Evolutionary conservation across 106 monocot genomes (phyloP), one percentile per base, ranked within the genome.

Genomic region (Hemerocallis citrina): DNA sequence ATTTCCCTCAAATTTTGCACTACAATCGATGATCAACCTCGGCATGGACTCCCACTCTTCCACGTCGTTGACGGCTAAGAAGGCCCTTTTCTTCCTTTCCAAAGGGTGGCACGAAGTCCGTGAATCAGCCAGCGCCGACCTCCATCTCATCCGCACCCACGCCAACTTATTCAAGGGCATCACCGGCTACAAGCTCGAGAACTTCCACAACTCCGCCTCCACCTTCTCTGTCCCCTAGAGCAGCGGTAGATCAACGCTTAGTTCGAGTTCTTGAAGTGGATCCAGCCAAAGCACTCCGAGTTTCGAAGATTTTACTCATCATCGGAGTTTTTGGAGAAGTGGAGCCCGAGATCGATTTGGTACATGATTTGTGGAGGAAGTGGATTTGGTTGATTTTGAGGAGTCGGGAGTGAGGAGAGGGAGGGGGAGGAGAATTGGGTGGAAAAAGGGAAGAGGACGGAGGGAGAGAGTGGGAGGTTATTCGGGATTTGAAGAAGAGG

Each of bases 141-240:
- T 99, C 52, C 72, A 70, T 34, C 71, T 88, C 19, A 99, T 99
- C 64, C 79, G 85, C 2, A 81, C 79, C 15, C 62, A 88, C 16
- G 98, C 98, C 0, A 75, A 60, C 42, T 81, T 81, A 27, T 74
- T 91, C 79, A 81, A 70, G 72, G 44, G 61, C 34, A 73, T 81
- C 35, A 91, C 96, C 48, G 98, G 92, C 64, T 81, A 88, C 3
- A 92, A 92, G 79, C 84, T 98, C 8, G 96, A 91, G 79, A 91
- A 87, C 37, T 85, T 98, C 63, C 71, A 88, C 50, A 66, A 75
- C 30, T 74, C 88, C 7, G 72, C 79, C n/a, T n/a, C n/a, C n/a
- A n/a, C n/a, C n/a, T n/a, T n/a, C n/a, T n/a, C n/a, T n/a, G n/a
- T n/a, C n/a, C n/a, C n/a, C n/a, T n/a, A n/a, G 11, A 40, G 72